Conservation (phyloP, 768 basidiomycete species). For the Cytidiella melzeri region DNA sequence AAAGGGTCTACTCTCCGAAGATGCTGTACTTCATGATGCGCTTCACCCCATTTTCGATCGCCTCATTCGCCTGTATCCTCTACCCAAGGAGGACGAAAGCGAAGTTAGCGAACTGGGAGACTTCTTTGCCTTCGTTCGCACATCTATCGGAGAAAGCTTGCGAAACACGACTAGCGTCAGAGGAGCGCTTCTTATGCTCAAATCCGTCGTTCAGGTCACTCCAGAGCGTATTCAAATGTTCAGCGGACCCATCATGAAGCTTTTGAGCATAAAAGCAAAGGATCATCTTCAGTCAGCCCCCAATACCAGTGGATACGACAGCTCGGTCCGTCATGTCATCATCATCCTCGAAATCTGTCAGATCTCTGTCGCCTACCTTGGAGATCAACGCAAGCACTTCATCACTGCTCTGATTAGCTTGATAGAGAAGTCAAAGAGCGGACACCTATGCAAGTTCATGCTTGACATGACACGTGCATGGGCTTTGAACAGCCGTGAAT, state of each 20-base stretch:
- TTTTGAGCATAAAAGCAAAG: constrained; percentile 79
- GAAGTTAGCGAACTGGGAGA: constrained; percentile 59
- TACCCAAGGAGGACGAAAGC: constrained; percentile 74
- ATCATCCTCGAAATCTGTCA: constrained; percentile 87
- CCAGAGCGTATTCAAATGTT: constrained; percentile 85
- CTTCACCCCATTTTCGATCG: constrained; percentile 79
- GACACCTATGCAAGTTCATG: constrained; percentile 72
- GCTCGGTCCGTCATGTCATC: constrained; percentile 57
- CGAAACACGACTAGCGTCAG: constrained; percentile 46
- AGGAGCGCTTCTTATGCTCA: constrained; percentile 81
- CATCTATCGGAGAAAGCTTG: constrained; percentile 51
- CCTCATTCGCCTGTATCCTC: constrained; percentile 68
- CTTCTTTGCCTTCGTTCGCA: constrained; percentile 72
- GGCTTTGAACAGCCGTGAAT: constrained; percentile 82
- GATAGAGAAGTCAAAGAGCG: constrained; percentile 85
- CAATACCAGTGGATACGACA: constrained; percentile 41
- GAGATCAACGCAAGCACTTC: constrained; percentile 80
- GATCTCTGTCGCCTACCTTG: constrained; percentile 70
- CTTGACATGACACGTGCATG: constrained; percentile 84
- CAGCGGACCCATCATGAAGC: constrained; percentile 66
- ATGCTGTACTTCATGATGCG: constrained; percentile 72
- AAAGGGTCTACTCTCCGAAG: constrained; percentile 80
- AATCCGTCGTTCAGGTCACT: constrained; percentile 72
- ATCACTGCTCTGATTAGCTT: constrained; percentile 72
- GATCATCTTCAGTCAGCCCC: constrained; percentile 67